A percentile compares a stretch with the other conserved stretches of the same genome.
Evolutionary conservation across 495 filamentous ascomycete species (phyloP).

Genomic region (Xylaria palmicola): DNA sequence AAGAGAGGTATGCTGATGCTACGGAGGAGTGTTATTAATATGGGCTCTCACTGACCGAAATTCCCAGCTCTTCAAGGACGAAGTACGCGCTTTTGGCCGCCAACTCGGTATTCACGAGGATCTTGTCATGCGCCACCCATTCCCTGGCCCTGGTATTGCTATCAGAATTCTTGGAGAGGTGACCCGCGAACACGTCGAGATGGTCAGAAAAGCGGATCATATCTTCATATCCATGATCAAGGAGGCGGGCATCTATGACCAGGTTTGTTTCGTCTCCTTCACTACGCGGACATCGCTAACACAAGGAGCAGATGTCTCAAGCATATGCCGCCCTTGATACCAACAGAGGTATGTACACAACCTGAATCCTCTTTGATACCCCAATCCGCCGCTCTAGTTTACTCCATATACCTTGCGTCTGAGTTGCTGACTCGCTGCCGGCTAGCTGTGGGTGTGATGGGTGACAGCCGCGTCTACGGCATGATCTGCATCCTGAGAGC

Average conservation of each 20-base stretch:
- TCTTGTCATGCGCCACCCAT: slow-evolving; percentile 72
- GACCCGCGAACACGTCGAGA: slow-evolving; percentile 72
- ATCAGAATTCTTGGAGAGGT: slow-evolving; percentile 91
- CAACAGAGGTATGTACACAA: slow-evolving; percentile 29
- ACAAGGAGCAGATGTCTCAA: slow-evolving; percentile 58
- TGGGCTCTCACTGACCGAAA: neutral
- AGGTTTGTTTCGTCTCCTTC: neutral
- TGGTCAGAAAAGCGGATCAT: slow-evolving; percentile 79
- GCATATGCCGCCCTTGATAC: slow-evolving; percentile 81
- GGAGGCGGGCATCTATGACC: slow-evolving; percentile 77
- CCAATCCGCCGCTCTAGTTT: neutral
- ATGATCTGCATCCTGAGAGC: slow-evolving; percentile 64
- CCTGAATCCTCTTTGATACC: neutral
- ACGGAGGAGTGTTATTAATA: slow-evolving; percentile 6
- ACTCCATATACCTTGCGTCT: neutral
- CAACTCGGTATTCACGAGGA: slow-evolving; percentile 74
- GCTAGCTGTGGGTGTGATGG: slow-evolving; percentile 64
- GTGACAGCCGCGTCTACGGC: slow-evolving; percentile 12
- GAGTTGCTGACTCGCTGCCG: neutral
- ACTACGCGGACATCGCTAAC: neutral
- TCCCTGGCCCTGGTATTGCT: slow-evolving; percentile 70
- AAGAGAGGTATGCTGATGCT: slow-evolving; percentile 54
- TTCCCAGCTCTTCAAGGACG: slow-evolving; percentile 38
- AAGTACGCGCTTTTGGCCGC: slow-evolving; percentile 75
- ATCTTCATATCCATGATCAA: slow-evolving; percentile 88